Evolutionary conservation across 2,329 filamentous ascomycete genomes (phyloP), one percentile per base, ranked within the genome.

Genomic region (Neophaeococcomyces mojaviensis): DNA sequence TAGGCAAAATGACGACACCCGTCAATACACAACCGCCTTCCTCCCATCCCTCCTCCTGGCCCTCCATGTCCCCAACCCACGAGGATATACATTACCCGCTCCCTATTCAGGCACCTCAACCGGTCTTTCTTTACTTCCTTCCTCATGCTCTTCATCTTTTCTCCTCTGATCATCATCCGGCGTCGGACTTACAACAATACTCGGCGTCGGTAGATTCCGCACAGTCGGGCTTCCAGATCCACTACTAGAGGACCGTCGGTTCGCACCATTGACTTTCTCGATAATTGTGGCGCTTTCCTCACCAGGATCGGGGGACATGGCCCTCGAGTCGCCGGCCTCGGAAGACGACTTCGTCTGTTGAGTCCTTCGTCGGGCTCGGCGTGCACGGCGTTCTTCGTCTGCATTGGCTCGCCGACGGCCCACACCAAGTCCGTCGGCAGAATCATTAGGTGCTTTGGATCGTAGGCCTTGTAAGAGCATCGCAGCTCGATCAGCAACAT

Each of bases 401-500:
- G 86, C 86, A 50, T 79, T 87, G 61, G 89, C 84, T 59, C 84
- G 69, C 57, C 81, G 68, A 47, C 80, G 75, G 45, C 88, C 70
- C 47, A 87, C 71, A 10, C 72, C 68, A 16, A 76, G 52, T 22
- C 68, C 70, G 6, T 73, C 76, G 15, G 72, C 74, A 18, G 77
- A 78, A 39, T 82, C 73, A 13, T 63, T 67, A 20, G 63, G 78
- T 2, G 50, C 49, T 10, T 53, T 50, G 13, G 48, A 50, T 34
- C 88, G 79, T 65, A 96, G 82, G 37, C 88, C 88, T 60, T 94
- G 86, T 24, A 97, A 71, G 63, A 96, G 71, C 53, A 82, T 79
- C 1, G 88, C 88, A 2, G 90, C 89, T 43, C 88, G 79, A 56
- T 89, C 84, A 2, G 88, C 89, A 22, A 97, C 81, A 53, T 94